Percentiles rank a stretch among this genome's conserved stretches.
These are phyloP conservation scores for Actinidia chinensis DNA, from an alignment of 179 eudicot species.

Conservation along the genomic window DNA sequence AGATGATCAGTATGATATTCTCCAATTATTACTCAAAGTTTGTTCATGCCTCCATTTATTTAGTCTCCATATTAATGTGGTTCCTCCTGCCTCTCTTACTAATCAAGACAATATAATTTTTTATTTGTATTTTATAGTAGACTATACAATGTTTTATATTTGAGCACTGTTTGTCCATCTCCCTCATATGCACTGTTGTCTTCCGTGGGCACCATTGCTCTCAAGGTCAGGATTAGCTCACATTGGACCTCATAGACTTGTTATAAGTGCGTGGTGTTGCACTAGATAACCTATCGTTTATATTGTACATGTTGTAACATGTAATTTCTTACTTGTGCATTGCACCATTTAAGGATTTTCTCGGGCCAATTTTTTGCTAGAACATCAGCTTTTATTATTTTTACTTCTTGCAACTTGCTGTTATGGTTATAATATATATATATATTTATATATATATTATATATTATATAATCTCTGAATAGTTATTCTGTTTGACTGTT, in stretches of 20 bases:
- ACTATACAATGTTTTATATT: too few species aligned
- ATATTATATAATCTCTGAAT: not conserved
- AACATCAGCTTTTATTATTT: not conserved
- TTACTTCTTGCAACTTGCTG: constrained; percentile 4
- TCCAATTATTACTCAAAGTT: too few species aligned
- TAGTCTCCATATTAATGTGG: too few species aligned
- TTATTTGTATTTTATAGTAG: too few species aligned
- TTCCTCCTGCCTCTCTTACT: too few species aligned
- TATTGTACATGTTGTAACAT: not conserved
- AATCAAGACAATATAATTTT: too few species aligned
- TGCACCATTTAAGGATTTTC: not conserved
- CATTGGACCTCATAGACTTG: not conserved
- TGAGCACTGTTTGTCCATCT: too few species aligned
- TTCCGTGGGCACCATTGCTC: not conserved
- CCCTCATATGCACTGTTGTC: not conserved
- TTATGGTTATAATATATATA: not conserved
- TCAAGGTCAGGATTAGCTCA: not conserved
- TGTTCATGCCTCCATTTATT: too few species aligned
- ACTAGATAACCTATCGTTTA: not conserved
- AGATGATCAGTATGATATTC: too few species aligned
- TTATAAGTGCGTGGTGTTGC: not conserved
- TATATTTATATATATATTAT: too few species aligned
- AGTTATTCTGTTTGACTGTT: constrained; percentile 5
- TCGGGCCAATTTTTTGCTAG: not conserved
- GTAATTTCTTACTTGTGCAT: not conserved